A percentile compares a stretch with the other conserved stretches of the same genome.
Evolutionary conservation across 176 grass and related monocot species (phyloP).

Genomic region (Avena insularis): DNA sequence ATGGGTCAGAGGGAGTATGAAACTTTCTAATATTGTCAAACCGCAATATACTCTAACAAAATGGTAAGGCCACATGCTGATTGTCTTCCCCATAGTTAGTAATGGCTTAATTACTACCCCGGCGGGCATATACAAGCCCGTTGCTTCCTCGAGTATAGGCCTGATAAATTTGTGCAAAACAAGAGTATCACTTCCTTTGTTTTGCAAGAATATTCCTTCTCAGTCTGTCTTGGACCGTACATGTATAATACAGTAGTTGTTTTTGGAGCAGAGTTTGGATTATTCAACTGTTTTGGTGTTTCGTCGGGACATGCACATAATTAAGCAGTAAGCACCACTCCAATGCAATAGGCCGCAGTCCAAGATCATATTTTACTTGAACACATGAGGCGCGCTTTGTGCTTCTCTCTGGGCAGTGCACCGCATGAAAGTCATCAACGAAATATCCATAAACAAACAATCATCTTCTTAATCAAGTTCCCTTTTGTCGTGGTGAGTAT

Average conservation of each 20-base stretch:
- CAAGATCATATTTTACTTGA: neutral
- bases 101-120: neutral
- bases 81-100: too few species aligned
- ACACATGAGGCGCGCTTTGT: neutral
- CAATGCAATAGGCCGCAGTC: neutral
- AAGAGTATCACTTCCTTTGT: neutral
- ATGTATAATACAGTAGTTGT: neutral
- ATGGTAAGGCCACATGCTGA: too few species aligned
- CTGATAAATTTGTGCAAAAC: neutral
- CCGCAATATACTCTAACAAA: too few species aligned
- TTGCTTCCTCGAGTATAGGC: neutral
- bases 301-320: conserved; percentile 38
- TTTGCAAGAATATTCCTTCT: neutral
- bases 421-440: conserved; percentile 52
- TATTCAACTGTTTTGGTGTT: conserved; percentile 6
- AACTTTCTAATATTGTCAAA: too few species aligned
- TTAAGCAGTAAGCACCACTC: conserved; percentile 32
- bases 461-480: neutral
- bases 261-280: too few species aligned
- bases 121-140: neutral
- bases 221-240: neutral
- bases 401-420: neutral
- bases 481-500: neutral
- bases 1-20: too few species aligned
- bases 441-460: conserved; percentile 42